These are phyloP conservation scores for Neostapfia colusana DNA, from an alignment of 176 grass and related monocot species.

Conservation along the genomic window DNA sequence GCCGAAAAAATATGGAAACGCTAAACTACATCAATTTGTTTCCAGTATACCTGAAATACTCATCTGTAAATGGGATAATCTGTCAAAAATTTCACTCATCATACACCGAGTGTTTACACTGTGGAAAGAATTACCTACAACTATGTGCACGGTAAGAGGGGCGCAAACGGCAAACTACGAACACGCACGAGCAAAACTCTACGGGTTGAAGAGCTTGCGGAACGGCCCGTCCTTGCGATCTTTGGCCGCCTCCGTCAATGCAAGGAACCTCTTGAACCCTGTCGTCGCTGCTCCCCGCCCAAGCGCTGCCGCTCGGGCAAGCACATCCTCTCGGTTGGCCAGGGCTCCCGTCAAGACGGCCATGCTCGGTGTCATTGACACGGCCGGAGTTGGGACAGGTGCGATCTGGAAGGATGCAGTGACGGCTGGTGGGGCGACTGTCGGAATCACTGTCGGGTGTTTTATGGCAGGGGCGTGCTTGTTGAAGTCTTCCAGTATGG, in stretches of 20 bases:
- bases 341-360: conserved; percentile 46
- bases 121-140: conserved; percentile 51
- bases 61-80: neutral
- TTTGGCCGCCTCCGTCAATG: conserved; percentile 93
- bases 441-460: conserved; percentile 60
- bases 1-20: neutral
- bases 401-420: conserved; percentile 39
- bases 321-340: conserved; percentile 85
- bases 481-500: conserved; percentile 92
- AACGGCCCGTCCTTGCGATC: conserved; percentile 94
- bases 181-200: conserved; percentile 38
- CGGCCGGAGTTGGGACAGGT: conserved; percentile 29
- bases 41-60: conserved; percentile 7
- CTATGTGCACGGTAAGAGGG: conserved; percentile 52
- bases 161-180: conserved; percentile 21
- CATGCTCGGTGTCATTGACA: conserved; percentile 46
- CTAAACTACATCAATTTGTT: conserved; percentile 2
- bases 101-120: conserved; percentile 35
- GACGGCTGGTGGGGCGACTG: conserved; percentile 40
- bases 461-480: conserved; percentile 74
- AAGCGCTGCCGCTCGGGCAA: conserved; percentile 83
- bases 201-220: conserved; percentile 89
- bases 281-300: conserved; percentile 90
- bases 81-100: conserved; percentile 35
- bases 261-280: conserved; percentile 97